Evolutionary conservation across 2,329 filamentous ascomycete genomes (phyloP).

Genomic region (Cordyceps sp.): DNA sequence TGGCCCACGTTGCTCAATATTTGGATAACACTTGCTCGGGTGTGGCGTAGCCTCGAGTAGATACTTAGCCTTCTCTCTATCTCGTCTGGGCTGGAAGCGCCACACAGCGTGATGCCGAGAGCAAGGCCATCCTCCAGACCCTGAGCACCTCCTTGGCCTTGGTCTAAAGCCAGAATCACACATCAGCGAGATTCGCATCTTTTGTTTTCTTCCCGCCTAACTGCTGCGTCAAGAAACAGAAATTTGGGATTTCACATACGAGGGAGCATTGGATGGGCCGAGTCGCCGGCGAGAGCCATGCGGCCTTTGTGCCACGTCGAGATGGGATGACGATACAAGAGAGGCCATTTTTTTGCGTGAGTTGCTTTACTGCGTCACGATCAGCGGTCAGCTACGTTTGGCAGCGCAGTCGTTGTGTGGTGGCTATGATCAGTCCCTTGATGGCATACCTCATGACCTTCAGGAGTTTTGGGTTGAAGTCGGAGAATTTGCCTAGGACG

Average conservation of each 20-base stretch:
- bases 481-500: constrained; percentile 11
- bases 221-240: no score
- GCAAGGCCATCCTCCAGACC: constrained; percentile 18
- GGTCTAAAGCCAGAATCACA: no score
- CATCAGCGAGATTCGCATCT: no score
- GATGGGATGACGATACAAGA: constrained; percentile 17
- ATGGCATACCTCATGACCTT: constrained; percentile 11
- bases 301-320: constrained; percentile 14
- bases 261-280: constrained; percentile 21
- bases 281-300: constrained; percentile 17
- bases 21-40: constrained; percentile 17
- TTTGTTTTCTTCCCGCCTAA: no score
- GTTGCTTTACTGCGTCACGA: constrained; percentile 13
- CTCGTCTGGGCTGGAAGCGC: constrained; percentile 6
- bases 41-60: constrained; percentile 10
- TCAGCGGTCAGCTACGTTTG: neutral
- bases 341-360: constrained; percentile 17
- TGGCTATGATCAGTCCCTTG: neutral
- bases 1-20: constrained; percentile 20
- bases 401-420: no score
- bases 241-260: constrained; percentile 14
- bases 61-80: constrained; percentile 8
- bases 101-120: constrained; percentile 12
- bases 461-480: constrained; percentile 11
- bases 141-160: constrained; percentile 20